Evolutionary conservation across 2,329 filamentous ascomycete genomes (phyloP), one percentile per base, ranked within the genome.

Genomic region (Alternaria sp.): DNA sequence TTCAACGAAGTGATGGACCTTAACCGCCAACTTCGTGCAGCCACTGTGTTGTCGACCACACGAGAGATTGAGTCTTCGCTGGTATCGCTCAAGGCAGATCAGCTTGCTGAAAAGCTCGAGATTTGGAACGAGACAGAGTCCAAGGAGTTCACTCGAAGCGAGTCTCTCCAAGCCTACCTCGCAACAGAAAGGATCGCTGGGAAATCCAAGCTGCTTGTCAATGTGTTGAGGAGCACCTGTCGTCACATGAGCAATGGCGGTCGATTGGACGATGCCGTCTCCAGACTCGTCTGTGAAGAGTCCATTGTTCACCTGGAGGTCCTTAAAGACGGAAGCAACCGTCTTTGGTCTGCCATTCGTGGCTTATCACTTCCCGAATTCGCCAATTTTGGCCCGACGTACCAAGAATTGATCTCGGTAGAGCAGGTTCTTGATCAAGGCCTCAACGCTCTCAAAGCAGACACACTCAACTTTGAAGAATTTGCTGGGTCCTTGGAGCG

Each of bases 1-100:
- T 97, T 95, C 47, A 89, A 94, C 66, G 94, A 95, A 58, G 97
- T 99, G 91, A 92, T 97, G 88, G 95, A 99, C 75, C 87, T 99
- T 49, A 98, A 98, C 80, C 88, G 95, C 87, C 96, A 97, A 81
- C 87, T 99, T 46, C 95, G 97, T 75, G 88, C 92, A 60, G 96
- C 94, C 12, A 94, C 94, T 11, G 88, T 93, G 44, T 97, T 97
- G 83, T 92, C 95, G 3, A 95, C 97, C 78, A 90, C 93, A 74
- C 98, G 97, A 83, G 94, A 94, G 0, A 97, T 99, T 66, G 94
- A 97, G 70, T 85, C 97, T 28, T 94, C 98, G 78, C 84, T 98
- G 61, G 88, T 91, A 57, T 90, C 92, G 60, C 87, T 98, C 75
- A 93, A 97, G 72, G 94, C 94, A 0, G 91, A 96, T 72, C 93